Conservation (phyloP, 1,284 basidiomycete species). For the Trichosporon faecale region DNA sequence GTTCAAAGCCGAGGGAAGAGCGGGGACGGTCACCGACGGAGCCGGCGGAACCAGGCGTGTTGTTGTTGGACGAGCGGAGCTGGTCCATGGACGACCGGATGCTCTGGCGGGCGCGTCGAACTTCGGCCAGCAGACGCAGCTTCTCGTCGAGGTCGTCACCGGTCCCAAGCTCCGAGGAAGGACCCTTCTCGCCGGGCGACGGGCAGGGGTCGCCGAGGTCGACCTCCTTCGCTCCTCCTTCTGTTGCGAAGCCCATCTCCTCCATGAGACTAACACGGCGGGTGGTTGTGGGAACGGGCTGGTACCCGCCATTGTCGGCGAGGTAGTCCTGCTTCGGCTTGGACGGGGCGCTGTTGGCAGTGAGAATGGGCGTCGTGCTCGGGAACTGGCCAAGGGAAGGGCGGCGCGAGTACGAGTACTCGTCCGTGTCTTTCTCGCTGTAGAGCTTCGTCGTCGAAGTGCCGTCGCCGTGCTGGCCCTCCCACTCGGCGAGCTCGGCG, state of each 20-base stretch:
- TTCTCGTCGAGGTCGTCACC: constrained; percentile 43
- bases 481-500: constrained; percentile 78
- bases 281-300: constrained; percentile 7
- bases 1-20: constrained; percentile 1
- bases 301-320: neutral
- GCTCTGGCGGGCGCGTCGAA: constrained; percentile 41
- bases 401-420: neutral
- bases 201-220: constrained; percentile 5
- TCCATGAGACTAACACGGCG: constrained; percentile 24
- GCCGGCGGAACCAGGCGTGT: neutral
- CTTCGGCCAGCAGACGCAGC: constrained; percentile 44
- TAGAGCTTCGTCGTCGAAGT: neutral
- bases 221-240: constrained; percentile 2
- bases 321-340: constrained; percentile 5
- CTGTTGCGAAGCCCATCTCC: constrained; percentile 15
- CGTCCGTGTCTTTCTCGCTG: constrained; percentile 5
- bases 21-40: neutral
- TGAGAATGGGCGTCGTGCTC: neutral
- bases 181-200: neutral
- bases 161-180: neutral
- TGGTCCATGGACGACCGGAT: constrained; percentile 43
- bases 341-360: neutral
- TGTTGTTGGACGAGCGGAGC: constrained; percentile 25
- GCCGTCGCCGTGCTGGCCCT: constrained; percentile 66
- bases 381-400: constrained; percentile 1